phyloP scores from a whole-genome alignment of 1,284 basidiomycete genomes.

The Sphaerobolus stellatus region DNA sequence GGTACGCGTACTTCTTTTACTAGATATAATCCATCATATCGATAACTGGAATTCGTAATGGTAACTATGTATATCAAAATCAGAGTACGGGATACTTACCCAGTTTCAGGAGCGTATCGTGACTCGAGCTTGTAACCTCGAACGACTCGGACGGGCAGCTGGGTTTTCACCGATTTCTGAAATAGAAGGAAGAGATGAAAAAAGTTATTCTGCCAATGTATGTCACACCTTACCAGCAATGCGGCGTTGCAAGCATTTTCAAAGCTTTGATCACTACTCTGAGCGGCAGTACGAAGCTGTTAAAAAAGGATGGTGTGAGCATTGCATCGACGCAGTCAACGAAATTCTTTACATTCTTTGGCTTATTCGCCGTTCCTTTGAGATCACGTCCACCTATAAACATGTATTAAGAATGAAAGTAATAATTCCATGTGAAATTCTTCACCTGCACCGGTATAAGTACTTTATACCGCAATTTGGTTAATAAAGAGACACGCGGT shows the following conservation, averaged over 20 bases:
- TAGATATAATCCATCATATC: slow-evolving; percentile 81
- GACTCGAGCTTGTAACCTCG: slow-evolving; percentile 77
- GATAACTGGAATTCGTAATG: slow-evolving; percentile 50
- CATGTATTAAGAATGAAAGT: slow-evolving; percentile 6
- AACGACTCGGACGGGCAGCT: slow-evolving; percentile 78
- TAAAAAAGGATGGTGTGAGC: slow-evolving; percentile 10
- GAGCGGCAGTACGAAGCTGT: slow-evolving; percentile 80
- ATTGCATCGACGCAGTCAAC: neutral
- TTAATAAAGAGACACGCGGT: neutral
- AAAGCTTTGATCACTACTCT: slow-evolving; percentile 76
- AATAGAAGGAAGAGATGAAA: slow-evolving; percentile 4
- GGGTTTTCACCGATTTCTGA: slow-evolving; percentile 66
- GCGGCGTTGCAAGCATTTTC: slow-evolving; percentile 69
- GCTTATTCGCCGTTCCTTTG: slow-evolving; percentile 70
- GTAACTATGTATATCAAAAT: neutral
- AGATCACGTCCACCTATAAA: slow-evolving; percentile 72
- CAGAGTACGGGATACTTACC: slow-evolving; percentile 44
- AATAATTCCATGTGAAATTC: neutral
- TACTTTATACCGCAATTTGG: slow-evolving; percentile 52
- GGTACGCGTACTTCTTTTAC: slow-evolving; percentile 59
- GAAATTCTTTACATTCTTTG: slow-evolving; percentile 80
- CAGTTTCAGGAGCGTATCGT: slow-evolving; percentile 67
- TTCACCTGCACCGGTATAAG: slow-evolving; percentile 73
- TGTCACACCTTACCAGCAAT: slow-evolving; percentile 47
- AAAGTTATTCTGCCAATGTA: neutral